Percentiles rank a stretch among this genome's conserved stretches.
Conservation (phyloP, 192 early-diverging fungal genomes). For the Linnemannia hyalina region DNA sequence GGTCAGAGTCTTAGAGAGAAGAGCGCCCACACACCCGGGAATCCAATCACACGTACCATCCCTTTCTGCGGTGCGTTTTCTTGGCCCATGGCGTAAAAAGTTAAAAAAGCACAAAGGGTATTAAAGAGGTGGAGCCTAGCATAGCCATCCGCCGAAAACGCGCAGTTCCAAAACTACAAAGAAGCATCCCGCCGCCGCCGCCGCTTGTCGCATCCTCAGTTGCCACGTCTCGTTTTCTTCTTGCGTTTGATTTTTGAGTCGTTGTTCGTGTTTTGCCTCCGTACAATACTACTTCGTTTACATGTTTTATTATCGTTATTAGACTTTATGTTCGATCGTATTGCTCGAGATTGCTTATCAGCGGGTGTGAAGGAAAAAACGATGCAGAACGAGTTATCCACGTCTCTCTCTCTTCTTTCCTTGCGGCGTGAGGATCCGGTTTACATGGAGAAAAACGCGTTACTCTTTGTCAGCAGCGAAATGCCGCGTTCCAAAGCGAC, state of each 20-base stretch:
- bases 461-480: not conserved
- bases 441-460: not conserved
- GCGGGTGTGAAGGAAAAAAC: not conserved
- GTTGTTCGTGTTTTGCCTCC: not conserved
- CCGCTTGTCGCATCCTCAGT: not conserved
- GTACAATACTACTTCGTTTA: not conserved
- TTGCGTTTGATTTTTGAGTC: not conserved
- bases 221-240: not conserved
- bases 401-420: too few species aligned
- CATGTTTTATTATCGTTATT: not conserved
- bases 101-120: not conserved
- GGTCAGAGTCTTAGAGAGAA: not conserved
- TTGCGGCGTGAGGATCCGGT: too few species aligned
- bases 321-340: not conserved
- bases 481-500: too few species aligned
- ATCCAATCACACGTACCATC: not conserved
- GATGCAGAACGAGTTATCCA: not conserved
- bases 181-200: not conserved
- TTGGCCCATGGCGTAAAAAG: not conserved
- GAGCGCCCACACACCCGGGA: not conserved
- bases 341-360: not conserved
- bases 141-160: not conserved
- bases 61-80: not conserved
- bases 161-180: not conserved
- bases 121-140: not conserved